Evolutionary conservation across 805 yeast genomes (phyloP), one percentile per base, ranked within the genome.

Genomic region (Candida schatavii): DNA sequence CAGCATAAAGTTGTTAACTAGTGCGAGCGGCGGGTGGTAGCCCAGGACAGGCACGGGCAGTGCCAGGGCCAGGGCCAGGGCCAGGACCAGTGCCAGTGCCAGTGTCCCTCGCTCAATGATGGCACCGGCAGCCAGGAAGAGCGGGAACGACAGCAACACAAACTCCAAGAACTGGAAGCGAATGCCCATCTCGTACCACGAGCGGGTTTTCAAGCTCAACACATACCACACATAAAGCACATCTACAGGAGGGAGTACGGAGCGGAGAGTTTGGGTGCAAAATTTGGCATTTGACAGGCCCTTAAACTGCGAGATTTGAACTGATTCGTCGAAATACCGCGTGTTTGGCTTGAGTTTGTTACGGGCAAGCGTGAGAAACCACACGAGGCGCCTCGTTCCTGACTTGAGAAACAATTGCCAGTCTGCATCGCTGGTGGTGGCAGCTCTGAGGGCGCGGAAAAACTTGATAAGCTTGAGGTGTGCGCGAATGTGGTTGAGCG

Each of bases 211-310:
- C 21, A 21, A 22, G 6, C 15, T 19, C 29, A 38, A 25, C 20
- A 28, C 35, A 30, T 38, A 38, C 41, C 41, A 38, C 9, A 38
- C 23, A 19, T 38, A 38, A 7, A 38, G 27, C 11, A 38, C 30
- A 13, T 38, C 41, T 4, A 38, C 18, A 9, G 41, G 41, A 15
- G 41, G 41, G 6, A 38, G 19, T 26, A 19, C 19, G 9, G 41
- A 15, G 6, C 10, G 10, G 9, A 31, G 14, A 18, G 11, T 29
- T n/a, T 31, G 41, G 18, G 27, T 38, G 33, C 27, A 29, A 19
- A 13, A 15, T 29, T 38, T 38, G 7, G 41, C 14, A 14, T 20
- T 21, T 10, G 34, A n/a, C 18, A 28, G 21, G 27, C 14, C 14
- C 21, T 38, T 29, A 15, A 19, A 31, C n/a, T 38, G 22, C 5